These are phyloP conservation scores for Casuarina cunninghamiana DNA, from an alignment of 306 rosid genomes.

Conservation along the genomic window DNA sequence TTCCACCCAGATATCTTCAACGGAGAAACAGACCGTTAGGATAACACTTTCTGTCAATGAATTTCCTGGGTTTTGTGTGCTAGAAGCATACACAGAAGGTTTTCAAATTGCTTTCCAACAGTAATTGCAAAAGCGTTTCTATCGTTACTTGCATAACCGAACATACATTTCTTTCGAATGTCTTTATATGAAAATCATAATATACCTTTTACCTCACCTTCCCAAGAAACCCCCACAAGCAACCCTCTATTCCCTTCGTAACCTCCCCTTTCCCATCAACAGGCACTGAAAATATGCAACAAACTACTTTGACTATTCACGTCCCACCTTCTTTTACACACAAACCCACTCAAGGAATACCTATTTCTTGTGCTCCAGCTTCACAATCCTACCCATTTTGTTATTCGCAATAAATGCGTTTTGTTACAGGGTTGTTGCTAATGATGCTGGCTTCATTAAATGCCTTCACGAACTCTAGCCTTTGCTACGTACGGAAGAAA, in stretches of 20 bases:
- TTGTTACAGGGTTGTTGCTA: constrained; percentile 28
- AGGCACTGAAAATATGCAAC: constrained; percentile 41
- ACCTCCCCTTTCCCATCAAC: constrained; percentile 49
- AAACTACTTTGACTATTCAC: constrained; percentile 60
- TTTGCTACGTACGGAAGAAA: too few relatives aligned
- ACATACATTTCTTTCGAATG: constrained; percentile 44
- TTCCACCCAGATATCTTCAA: constrained; percentile 9
- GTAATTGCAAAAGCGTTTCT: constrained; percentile 41
- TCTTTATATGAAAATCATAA: constrained; percentile 70
- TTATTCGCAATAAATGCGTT: constrained; percentile 36
- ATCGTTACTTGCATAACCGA: constrained; percentile 42
- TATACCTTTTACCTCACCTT: constrained; percentile 57
- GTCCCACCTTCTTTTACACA: constrained; percentile 21
- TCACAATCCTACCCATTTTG: constrained; percentile 24
- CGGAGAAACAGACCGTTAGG: constrained; percentile 46
- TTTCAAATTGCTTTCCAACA: constrained; percentile 64
- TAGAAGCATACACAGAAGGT: constrained; percentile 40
- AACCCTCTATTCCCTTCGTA: constrained; percentile 28
- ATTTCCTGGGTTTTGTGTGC: constrained; percentile 6
- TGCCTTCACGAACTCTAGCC: constrained; percentile 5
- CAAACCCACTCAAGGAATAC: constrained; percentile 11
- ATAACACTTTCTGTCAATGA: constrained; percentile 17
- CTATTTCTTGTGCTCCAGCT: constrained; percentile 18
- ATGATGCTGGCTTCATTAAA: constrained; percentile 34
- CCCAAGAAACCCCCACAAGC: constrained; percentile 61